Percentiles rank a stretch among this genome's conserved stretches.
phyloP scores from a whole-genome alignment of 2,329 filamentous ascomycete genomes.

The Xylariaceae sp. region DNA sequence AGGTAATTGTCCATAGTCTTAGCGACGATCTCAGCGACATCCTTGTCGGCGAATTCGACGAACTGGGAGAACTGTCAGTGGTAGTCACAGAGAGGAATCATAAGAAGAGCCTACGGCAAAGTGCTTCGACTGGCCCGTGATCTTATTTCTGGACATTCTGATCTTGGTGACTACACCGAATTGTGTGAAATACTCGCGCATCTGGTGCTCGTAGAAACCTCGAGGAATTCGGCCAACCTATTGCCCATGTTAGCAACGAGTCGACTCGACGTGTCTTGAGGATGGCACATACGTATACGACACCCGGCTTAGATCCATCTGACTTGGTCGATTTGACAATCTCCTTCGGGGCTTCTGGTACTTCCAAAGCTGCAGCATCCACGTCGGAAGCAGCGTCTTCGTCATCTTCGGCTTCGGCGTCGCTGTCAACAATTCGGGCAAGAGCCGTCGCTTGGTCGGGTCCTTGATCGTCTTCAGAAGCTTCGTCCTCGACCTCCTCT shows the following conservation, averaged over 20 bases:
- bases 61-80: conserved; percentile 44
- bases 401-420: conserved; percentile 35
- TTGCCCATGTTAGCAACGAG: conserved; percentile 38
- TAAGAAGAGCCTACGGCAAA: conserved; percentile 51
- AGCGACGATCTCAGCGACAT: conserved; percentile 79
- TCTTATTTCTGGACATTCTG: conserved; percentile 82
- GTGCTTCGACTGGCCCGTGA: conserved; percentile 87
- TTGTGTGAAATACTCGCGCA: conserved; percentile 89
- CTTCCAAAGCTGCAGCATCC: conserved; percentile 47
- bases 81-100: neutral
- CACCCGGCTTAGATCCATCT: conserved; percentile 56
- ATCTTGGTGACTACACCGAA: conserved; percentile 73
- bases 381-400: conserved; percentile 36
- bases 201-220: conserved; percentile 95
- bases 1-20: conserved; percentile 86
- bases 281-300: conserved; percentile 66
- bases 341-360: conserved; percentile 46
- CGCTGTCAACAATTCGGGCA: conserved; percentile 43
- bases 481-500: conserved; percentile 31
- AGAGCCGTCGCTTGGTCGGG: conserved; percentile 42
- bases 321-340: conserved; percentile 38
- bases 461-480: conserved; percentile 27
- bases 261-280: neutral
- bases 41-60: conserved; percentile 79
- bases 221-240: conserved; percentile 84